Conservation (phyloP, 495 filamentous ascomycete species). For the Lophiostoma macrostomum region DNA sequence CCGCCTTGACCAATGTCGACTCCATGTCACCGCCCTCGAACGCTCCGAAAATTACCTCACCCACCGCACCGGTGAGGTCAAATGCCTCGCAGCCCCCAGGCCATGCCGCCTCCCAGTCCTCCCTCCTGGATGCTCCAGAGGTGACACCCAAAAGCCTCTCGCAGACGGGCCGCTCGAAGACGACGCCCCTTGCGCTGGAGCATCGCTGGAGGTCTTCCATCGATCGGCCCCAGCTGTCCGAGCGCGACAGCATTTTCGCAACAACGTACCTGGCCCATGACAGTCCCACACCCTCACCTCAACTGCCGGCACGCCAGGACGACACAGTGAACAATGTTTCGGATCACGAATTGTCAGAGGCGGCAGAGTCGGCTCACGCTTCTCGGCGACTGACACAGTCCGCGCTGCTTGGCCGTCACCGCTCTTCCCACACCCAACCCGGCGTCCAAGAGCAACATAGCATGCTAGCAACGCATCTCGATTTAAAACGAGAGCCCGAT, state of each 20-base stretch:
- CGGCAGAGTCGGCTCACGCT: slow-evolving; percentile 38
- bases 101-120: slow-evolving; percentile 14
- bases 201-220: slow-evolving; percentile 19
- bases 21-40: slow-evolving; percentile 34
- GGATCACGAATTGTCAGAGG: slow-evolving; percentile 10
- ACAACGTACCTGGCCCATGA: slow-evolving; percentile 56
- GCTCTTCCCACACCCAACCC: not conserved
- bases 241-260: slow-evolving; percentile 63
- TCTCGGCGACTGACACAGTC: slow-evolving; percentile 17
- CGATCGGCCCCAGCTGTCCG: slow-evolving; percentile 54
- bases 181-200: slow-evolving; percentile 23
- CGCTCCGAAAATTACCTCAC: slow-evolving; percentile 33
- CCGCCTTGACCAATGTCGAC: slow-evolving; percentile 38
- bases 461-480: slow-evolving; percentile 23
- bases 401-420: slow-evolving; percentile 19
- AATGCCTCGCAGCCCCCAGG: slow-evolving; percentile 16
- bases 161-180: slow-evolving; percentile 33
- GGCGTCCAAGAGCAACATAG: slow-evolving; percentile 17
- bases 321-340: slow-evolving; percentile 20
- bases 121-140: slow-evolving; percentile 3
- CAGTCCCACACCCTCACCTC: slow-evolving; percentile 50
- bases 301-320: slow-evolving; percentile 7
- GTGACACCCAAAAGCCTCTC: slow-evolving; percentile 33
- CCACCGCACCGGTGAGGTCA: slow-evolving; percentile 34
- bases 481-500: slow-evolving; percentile 3